Percentiles rank a stretch among this genome's conserved stretches.
phyloP scores from a whole-genome alignment of 225 moss, liverwort and hornwort species.

The Physcomitrium patens region DNA sequence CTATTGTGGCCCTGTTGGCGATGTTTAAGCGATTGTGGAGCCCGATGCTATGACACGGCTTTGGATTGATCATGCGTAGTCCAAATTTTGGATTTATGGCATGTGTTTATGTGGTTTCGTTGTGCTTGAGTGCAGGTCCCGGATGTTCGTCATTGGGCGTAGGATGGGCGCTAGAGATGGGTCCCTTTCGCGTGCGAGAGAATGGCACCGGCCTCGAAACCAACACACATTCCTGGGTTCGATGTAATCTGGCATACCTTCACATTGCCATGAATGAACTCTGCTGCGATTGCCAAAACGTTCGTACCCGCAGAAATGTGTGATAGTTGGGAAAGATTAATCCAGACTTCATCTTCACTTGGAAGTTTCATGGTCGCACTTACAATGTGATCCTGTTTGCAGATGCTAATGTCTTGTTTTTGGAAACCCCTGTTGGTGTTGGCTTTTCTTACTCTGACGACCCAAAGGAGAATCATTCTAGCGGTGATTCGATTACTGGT shows the following conservation, averaged over 20 bases:
- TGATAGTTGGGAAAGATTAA: background rate
- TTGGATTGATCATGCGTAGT: background rate
- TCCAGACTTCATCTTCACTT: background rate
- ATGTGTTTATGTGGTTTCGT: background rate
- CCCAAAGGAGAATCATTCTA: slow-evolving; percentile 24
- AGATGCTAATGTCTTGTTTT: slow-evolving; percentile 63
- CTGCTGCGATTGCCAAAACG: background rate
- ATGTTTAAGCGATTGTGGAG: too few species aligned
- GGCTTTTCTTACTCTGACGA: slow-evolving; percentile 68
- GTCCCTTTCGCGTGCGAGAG: slow-evolving; percentile 64
- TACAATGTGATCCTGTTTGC: slow-evolving; percentile 1
- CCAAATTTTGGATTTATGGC: background rate
- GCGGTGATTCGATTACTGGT: slow-evolving; percentile 48
- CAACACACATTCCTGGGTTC: slow-evolving; percentile 70
- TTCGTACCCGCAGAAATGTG: background rate
- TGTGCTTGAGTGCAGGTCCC: slow-evolving; percentile 56
- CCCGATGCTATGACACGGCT: too few species aligned
- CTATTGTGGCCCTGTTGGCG: too few species aligned
- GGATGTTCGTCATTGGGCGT: slow-evolving; percentile 85
- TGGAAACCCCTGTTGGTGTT: slow-evolving; percentile 65
- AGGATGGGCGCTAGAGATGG: slow-evolving; percentile 77
- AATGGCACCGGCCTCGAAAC: slow-evolving; percentile 57
- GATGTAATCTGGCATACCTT: slow-evolving; percentile 26
- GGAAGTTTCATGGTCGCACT: background rate
- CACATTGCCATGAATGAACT: too few species aligned